Base-by-base conservation (phyloP, 345 rosid species). In the Trapa bicornis region DNA sequence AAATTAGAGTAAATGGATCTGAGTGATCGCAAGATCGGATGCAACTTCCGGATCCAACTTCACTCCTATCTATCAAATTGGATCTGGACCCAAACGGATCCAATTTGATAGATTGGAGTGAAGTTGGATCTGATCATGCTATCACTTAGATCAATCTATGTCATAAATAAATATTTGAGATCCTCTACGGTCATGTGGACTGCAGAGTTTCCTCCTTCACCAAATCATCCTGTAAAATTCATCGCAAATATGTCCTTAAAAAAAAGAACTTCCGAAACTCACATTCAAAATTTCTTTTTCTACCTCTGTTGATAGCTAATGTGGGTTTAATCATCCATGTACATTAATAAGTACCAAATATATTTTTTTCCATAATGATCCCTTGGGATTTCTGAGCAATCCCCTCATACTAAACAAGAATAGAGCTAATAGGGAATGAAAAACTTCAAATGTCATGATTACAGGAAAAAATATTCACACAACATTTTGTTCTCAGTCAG, bases 171-270 rank as follows among this genome's bases (percentile, higher is more conserved):
- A 74, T 86, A 88, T 58, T 72, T 91, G 61, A 91, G 97, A 80
- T 94, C 99, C 63, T 88, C 95, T 66, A 82, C 91, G 0, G 96
- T 94, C 69, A 88, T 80, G 73, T 95, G 86, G 76, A 88, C 72
- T 32, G 87, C 86, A n/a, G 91, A 69, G 66, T 83, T 73, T 45
- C 82, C 85, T 70, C 90, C 99, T 78, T 94, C 97, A 32, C 97
- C 99, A 78, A 87, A 93, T 87, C 89, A 36, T 94, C 99, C 97
- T 94, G 78, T 71, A 80, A 61, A 61, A 67, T 37, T 17, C 22
- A 63, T 33, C 17, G 60, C 52, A 36, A 47, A 35, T 47, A 58
- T 16, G 14, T 33, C 15, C 12, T 9, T 15, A 65, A 10, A n/a
- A 29, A 60, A 57, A 6, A 38, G 45, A 38, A 36, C 71, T 16